These are phyloP conservation scores for Trametes hirsuta DNA, from an alignment of 1,284 basidiomycete genomes.

Conservation along the genomic window DNA sequence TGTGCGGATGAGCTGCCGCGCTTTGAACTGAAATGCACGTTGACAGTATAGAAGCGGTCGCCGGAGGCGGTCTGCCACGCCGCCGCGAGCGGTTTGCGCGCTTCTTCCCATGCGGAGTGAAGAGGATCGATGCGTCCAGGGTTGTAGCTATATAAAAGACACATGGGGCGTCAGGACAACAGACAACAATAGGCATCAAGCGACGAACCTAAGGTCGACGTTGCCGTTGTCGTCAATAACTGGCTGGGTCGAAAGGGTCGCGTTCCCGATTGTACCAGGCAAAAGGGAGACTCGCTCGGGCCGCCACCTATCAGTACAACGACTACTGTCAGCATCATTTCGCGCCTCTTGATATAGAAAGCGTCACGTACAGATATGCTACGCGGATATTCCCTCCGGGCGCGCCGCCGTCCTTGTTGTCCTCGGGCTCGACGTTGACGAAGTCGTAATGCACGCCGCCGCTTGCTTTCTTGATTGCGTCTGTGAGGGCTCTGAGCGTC, in stretches of 20 bases:
- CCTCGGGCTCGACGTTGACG: conserved; percentile 53
- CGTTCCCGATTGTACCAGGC: conserved; percentile 30
- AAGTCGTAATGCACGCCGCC: conserved; percentile 49
- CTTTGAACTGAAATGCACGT: conserved; percentile 65
- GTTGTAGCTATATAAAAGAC: conserved; percentile 48
- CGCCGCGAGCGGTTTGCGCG: conserved; percentile 66
- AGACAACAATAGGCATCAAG: neutral
- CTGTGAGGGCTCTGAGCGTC: conserved; percentile 53
- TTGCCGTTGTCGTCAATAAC: conserved; percentile 23
- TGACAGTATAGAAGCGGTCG: conserved; percentile 58
- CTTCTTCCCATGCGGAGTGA: conserved; percentile 57
- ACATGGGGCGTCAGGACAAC: neutral
- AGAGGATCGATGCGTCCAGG: conserved; percentile 65
- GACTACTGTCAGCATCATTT: neutral
- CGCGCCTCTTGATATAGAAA: neutral
- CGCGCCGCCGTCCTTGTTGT: conserved; percentile 63
- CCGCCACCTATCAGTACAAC: conserved; percentile 25
- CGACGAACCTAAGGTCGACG: conserved; percentile 20
- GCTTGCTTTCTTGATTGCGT: conserved; percentile 51
- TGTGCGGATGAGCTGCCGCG: conserved; percentile 56
- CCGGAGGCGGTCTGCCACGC: conserved; percentile 55
- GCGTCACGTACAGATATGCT: conserved; percentile 49
- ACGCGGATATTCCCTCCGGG: conserved; percentile 69
- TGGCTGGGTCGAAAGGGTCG: conserved; percentile 26
- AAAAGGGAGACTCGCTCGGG: conserved; percentile 34